phyloP scores from a whole-genome alignment of 345 rosid genomes.

The Corchorus capsularis region DNA sequence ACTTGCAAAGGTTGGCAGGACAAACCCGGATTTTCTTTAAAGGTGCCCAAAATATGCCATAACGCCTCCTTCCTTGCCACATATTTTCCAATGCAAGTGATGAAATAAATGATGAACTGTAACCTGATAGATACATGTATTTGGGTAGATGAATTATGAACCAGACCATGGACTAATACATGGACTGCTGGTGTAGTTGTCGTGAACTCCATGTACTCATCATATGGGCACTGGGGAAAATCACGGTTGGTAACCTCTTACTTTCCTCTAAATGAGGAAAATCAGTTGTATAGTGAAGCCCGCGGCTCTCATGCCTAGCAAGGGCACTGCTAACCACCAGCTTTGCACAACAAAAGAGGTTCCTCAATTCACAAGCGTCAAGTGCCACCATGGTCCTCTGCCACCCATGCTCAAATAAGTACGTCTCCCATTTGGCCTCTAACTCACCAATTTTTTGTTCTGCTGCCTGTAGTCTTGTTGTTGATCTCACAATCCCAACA shows the following conservation, averaged over 20 bases:
- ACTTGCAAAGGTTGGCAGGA: background rate
- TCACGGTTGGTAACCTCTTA: constrained; percentile 82
- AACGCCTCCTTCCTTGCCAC: constrained; percentile 17
- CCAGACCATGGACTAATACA: constrained; percentile 23
- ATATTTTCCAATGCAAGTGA: constrained; percentile 14
- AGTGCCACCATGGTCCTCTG: constrained; percentile 76
- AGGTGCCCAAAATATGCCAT: constrained; percentile 2
- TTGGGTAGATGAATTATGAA: constrained; percentile 4
- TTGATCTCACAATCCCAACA: constrained; percentile 89
- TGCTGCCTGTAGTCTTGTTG: constrained; percentile 61
- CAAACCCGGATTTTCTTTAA: constrained; percentile 16
- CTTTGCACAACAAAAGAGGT: constrained; percentile 91
- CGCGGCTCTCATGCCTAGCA: constrained; percentile 92
- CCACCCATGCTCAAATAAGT: constrained; percentile 83
- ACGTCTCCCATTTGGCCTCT: constrained; percentile 80
- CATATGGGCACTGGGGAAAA: constrained; percentile 61
- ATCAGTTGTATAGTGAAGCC: constrained; percentile 88
- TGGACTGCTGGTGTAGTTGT: constrained; percentile 55
- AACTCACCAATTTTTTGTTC: constrained; percentile 57
- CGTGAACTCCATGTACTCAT: constrained; percentile 86
- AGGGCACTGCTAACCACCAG: constrained; percentile 90
- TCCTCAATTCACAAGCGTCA: constrained; percentile 96
- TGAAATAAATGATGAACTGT: background rate
- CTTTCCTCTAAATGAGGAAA: constrained; percentile 87
- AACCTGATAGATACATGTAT: background rate